phyloP scores from a whole-genome alignment of 2,329 filamentous ascomycete species.

The Botrytis elliptica region DNA sequence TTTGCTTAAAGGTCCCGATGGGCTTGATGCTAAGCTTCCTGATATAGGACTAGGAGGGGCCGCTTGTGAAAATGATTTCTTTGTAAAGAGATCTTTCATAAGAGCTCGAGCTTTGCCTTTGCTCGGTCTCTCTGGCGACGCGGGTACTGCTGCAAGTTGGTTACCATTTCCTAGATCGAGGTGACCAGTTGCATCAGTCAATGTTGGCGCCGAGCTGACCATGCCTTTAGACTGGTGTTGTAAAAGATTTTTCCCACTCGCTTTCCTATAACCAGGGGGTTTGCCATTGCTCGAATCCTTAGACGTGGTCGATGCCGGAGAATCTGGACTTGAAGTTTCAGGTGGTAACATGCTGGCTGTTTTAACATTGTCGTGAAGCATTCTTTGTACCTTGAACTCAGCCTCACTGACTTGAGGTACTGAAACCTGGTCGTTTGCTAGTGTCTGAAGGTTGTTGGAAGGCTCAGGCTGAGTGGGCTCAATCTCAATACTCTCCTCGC shows the following conservation, averaged over 20 bases:
- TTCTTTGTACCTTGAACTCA: slow-evolving; percentile 17
- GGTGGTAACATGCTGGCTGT: not conserved
- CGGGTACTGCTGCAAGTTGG: not conserved
- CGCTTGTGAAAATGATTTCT: slow-evolving; percentile 28
- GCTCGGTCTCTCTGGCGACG: slow-evolving; percentile 7
- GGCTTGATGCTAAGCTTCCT: slow-evolving; percentile 11
- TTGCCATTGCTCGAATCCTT: slow-evolving; percentile 12
- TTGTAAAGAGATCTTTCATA: slow-evolving; percentile 35
- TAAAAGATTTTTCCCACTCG: slow-evolving; percentile 24
- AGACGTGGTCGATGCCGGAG: slow-evolving; percentile 20
- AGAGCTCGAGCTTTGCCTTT: slow-evolving; percentile 30
- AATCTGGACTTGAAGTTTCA: slow-evolving; percentile 9
- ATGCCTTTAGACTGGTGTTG: slow-evolving; percentile 29
- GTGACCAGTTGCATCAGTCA: slow-evolving; percentile 32
- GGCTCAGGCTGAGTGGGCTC: not conserved
- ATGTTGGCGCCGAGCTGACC: slow-evolving; percentile 34
- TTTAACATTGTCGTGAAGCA: slow-evolving; percentile 18
- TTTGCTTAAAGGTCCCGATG: slow-evolving; percentile 48
- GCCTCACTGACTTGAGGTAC: slow-evolving; percentile 1
- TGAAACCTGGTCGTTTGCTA: not conserved
- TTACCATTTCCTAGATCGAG: slow-evolving; percentile 26
- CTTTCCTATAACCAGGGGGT: slow-evolving; percentile 14
- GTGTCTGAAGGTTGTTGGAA: not conserved
- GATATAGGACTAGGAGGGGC: slow-evolving; percentile 14
- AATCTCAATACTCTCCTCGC: slow-evolving; percentile 9